phyloP scores from a whole-genome alignment of 1,284 basidiomycete genomes.

The Neolentinus lepideus region DNA sequence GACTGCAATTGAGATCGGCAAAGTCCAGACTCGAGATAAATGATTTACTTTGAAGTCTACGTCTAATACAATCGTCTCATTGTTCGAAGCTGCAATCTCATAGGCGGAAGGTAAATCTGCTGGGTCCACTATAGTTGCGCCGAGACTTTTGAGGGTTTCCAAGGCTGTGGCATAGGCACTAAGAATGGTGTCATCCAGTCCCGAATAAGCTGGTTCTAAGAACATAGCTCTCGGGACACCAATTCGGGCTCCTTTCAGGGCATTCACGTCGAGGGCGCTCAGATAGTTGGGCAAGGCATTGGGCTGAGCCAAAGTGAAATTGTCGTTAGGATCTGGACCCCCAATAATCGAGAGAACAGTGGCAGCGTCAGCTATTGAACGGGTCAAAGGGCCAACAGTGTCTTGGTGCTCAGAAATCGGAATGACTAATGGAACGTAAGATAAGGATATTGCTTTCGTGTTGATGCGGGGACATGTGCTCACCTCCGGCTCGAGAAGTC shows the following conservation, averaged over 20 bases:
- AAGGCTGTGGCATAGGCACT: slow-evolving; percentile 30
- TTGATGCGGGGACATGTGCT: slow-evolving; percentile 39
- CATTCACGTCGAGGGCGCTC: slow-evolving; percentile 25
- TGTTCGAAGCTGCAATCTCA: slow-evolving; percentile 21
- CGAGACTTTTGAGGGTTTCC: slow-evolving; percentile 26
- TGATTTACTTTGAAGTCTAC: slow-evolving; percentile 34
- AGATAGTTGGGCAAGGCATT: slow-evolving; percentile 30
- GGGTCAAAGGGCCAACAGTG: slow-evolving; percentile 40
- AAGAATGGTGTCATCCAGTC: slow-evolving; percentile 36
- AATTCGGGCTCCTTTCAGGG: slow-evolving; percentile 30
- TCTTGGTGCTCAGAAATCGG: slow-evolving; percentile 45
- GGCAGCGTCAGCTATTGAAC: slow-evolving; percentile 39
- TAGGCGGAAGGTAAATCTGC: slow-evolving; percentile 30
- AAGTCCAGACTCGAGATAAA: no score
- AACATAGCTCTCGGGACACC: slow-evolving; percentile 34
- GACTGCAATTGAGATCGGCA: background rate
- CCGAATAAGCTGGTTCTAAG: slow-evolving; percentile 32
- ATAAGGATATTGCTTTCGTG: no score
- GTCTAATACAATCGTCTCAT: slow-evolving; percentile 26
- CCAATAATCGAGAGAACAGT: slow-evolving; percentile 34
- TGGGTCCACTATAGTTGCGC: slow-evolving; percentile 35
- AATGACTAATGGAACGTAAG: slow-evolving; percentile 49
- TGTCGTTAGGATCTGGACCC: slow-evolving; percentile 37
- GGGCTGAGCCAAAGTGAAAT: slow-evolving; percentile 35
- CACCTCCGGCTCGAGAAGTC: slow-evolving; percentile 52